phyloP scores from a whole-genome alignment of 441 rosid genomes.

The Adansonia rubrostipa region DNA sequence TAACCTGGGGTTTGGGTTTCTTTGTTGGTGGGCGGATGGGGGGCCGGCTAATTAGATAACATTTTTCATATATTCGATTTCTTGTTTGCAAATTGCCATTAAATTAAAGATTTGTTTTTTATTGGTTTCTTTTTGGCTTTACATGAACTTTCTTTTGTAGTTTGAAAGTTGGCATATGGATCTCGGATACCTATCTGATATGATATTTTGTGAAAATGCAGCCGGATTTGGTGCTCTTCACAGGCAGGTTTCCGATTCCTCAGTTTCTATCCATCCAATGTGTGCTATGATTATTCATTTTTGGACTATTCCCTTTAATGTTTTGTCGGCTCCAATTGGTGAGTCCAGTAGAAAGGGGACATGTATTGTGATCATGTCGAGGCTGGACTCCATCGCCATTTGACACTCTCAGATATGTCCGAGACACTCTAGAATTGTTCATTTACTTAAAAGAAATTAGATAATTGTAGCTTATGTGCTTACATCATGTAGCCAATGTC shows the following conservation, averaged over 20 bases:
- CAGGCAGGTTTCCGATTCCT: slow-evolving; percentile 58
- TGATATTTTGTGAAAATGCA: slow-evolving; percentile 48
- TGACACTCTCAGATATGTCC: background rate
- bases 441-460: slow-evolving; percentile 9
- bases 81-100: background rate
- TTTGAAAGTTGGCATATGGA: slow-evolving; percentile 1
- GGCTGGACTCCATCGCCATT: background rate
- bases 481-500: background rate
- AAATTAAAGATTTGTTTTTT: background rate
- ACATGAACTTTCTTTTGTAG: background rate
- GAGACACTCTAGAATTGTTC: background rate
- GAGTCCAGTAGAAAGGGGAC: slow-evolving; percentile 23
- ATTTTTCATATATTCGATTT: background rate
- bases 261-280: slow-evolving; percentile 22
- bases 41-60: background rate
- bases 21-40: background rate
- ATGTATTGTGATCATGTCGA: background rate
- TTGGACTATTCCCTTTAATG: slow-evolving; percentile 4
- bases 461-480: background rate
- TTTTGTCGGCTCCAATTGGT: slow-evolving; percentile 13
- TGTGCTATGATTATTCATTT: slow-evolving; percentile 22
- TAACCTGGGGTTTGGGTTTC: background rate
- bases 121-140: background rate
- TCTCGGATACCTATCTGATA: slow-evolving; percentile 35
- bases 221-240: slow-evolving; percentile 95